phyloP scores from a whole-genome alignment of 768 basidiomycete genomes.

The Thelephora aurantiotincta region DNA sequence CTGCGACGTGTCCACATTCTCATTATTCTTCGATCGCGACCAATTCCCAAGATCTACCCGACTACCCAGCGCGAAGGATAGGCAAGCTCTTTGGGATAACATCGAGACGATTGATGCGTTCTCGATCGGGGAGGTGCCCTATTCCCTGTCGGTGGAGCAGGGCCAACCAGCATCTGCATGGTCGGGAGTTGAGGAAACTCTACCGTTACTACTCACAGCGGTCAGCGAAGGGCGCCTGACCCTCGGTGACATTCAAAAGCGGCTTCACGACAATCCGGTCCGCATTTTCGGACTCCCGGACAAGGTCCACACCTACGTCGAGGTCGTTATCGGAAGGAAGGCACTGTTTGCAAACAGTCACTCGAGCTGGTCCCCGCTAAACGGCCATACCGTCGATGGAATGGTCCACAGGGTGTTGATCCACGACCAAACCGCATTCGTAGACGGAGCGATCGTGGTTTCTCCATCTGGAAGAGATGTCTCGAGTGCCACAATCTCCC shows the following conservation, averaged over 20 bases:
- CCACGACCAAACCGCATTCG: constrained; percentile 76
- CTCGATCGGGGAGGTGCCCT: constrained; percentile 79
- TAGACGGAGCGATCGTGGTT: constrained; percentile 67
- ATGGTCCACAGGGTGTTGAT: constrained; percentile 84
- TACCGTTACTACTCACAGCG: constrained; percentile 80
- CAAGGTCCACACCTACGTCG: constrained; percentile 75
- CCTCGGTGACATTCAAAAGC: constrained; percentile 66
- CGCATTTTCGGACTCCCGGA: constrained; percentile 86
- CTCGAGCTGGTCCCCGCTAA: constrained; percentile 74
- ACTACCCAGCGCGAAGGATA: constrained; percentile 65
- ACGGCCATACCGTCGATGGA: constrained; percentile 46
- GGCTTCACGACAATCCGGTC: constrained; percentile 85
- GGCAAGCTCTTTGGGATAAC: constrained; percentile 75
- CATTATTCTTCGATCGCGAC: constrained; percentile 75
- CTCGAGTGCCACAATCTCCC: constrained; percentile 42
- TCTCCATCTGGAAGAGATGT: constrained; percentile 56
- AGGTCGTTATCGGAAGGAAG: constrained; percentile 75
- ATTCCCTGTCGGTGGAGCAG: constrained; percentile 51
- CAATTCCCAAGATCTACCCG: constrained; percentile 50
- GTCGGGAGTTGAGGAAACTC: constrained; percentile 77
- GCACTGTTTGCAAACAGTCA: constrained; percentile 26
- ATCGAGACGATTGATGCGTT: constrained; percentile 79
- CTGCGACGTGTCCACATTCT: constrained; percentile 88
- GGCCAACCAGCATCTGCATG: constrained; percentile 46
- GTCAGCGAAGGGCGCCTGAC: constrained; percentile 69